phyloP scores from a whole-genome alignment of 805 yeast species.

The Blastobotrys parvus region DNA sequence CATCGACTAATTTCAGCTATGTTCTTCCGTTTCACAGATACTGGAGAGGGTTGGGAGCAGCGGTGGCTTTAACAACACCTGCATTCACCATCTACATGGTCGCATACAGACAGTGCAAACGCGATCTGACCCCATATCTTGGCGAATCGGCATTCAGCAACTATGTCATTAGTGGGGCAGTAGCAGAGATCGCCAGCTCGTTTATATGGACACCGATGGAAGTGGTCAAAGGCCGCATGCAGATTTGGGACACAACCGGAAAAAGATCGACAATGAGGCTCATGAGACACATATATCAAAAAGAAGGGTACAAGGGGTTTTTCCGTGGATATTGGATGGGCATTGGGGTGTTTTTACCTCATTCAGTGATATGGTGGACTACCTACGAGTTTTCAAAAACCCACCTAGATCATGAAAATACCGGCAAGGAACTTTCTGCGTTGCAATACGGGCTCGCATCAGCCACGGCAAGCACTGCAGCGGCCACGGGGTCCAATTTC shows the following conservation, averaged over 20 bases:
- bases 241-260: constrained; percentile 21
- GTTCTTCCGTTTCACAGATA: constrained; percentile 30
- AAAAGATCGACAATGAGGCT: constrained; percentile 12
- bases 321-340: constrained; percentile 19
- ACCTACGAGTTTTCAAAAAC: constrained; percentile 17
- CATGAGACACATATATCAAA: constrained; percentile 13
- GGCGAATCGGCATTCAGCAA: constrained; percentile 30
- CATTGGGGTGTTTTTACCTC: constrained; percentile 17
- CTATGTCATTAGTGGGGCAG: constrained; percentile 30
- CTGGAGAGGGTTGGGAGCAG: constrained; percentile 34
- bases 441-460: constrained; percentile 26
- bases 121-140: constrained; percentile 26
- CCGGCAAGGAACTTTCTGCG: constrained; percentile 11
- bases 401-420: constrained; percentile 2
- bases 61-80: constrained; percentile 32
- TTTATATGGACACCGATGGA: constrained; percentile 39
- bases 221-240: constrained; percentile 36
- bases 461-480: constrained; percentile 28
- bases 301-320: constrained; percentile 15
- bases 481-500: constrained; percentile 30
- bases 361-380: constrained; percentile 18
- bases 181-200: constrained; percentile 32
- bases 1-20: constrained; percentile 29
- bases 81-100: constrained; percentile 35
- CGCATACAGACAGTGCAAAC: constrained; percentile 32